Percentiles rank a stretch among this genome's conserved stretches.
These are phyloP conservation scores for Penicillium egyptiacum DNA, from an alignment of 495 filamentous ascomycete species.

Conservation along the genomic window DNA sequence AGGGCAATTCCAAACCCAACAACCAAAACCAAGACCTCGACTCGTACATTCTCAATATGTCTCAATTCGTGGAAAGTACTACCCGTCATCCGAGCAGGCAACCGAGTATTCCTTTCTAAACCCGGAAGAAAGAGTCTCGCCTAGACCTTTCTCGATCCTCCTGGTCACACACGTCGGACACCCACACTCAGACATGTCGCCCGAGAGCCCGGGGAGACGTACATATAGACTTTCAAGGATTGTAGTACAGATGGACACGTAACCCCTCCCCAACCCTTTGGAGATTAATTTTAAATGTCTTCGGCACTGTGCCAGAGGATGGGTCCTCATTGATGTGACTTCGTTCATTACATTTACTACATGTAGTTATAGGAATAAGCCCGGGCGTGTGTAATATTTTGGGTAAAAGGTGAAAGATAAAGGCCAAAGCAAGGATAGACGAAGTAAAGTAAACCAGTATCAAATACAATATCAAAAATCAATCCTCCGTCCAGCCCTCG, in stretches of 20 bases:
- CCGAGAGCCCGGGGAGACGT: not conserved
- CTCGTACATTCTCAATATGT: not conserved
- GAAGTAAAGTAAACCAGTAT: not conserved
- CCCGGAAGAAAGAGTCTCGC: not conserved
- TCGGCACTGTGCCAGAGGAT: not conserved
- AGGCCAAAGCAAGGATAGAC: not conserved
- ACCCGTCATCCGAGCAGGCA: not conserved
- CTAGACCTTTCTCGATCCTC: not conserved
- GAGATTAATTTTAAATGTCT: not conserved
- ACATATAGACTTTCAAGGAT: not conserved
- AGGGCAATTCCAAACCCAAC: not conserved
- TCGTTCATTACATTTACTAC: not conserved
- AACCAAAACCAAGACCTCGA: not conserved
- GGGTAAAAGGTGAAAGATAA: not conserved
- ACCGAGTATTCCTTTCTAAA: not conserved
- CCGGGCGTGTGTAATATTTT: too few species aligned
- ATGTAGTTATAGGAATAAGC: not conserved
- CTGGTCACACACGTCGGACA: constrained; percentile 2
- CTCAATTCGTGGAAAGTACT: not conserved
- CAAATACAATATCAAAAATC: constrained; percentile 7
- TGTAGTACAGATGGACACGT: constrained; percentile 3
- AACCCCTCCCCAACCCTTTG: not conserved
- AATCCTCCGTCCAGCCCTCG: constrained; percentile 45
- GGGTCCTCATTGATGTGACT: not conserved
- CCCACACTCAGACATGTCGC: not conserved